Base-by-base conservation (phyloP, 805 yeast genomes). In the Blastobotrys mokoenaii region DNA sequence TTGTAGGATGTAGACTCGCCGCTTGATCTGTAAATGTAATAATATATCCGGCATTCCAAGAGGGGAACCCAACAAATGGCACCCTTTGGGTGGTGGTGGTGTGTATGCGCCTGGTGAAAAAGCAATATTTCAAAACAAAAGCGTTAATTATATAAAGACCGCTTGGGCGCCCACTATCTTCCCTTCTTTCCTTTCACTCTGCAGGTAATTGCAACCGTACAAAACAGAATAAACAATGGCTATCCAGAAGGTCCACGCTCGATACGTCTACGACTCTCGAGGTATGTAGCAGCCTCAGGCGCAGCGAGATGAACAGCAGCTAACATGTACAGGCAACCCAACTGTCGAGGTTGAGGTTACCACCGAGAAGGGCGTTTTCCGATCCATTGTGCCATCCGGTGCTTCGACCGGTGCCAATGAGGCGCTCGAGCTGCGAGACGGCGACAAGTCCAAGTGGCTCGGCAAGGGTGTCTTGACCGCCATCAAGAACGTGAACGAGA, bases 401-500 rank as follows among this genome's bases (percentile, higher is more conserved):
- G 98, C 98, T 58, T 90, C 97, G 65, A 93, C 98, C 55, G 98
- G 98, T 82, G 71, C 84, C 71, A 95, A 87, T 73, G 98, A 93
- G 79, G 98, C 98, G 61, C 75, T 89, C 61, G 98, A 90, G 78
- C 80, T 90, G 72, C 88, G 98, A 79, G 98, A 90, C 69, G 93
- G 86, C 63, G 98, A 93, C 80, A 85, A 87, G 75, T 73, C 93
- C 67, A 85, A 86, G 73, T 90, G 98, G 98, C 76, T 80, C 67
- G 98, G 98, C 69, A 93, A 90, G 82, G 98, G 97, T 84, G 98
- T 90, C 58, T 66, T 79, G 68, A 88, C 87, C 73, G 98, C 98
- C 59, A 96, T 90, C 68, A 81, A 84, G 69, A 90, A 90, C 76
- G 97, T 90, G 65, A 90, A 90, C 77, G 79, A 81, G 54, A 74